Evolutionary conservation across 164 flowering plant species (phyloP), one percentile per base, ranked within the genome.

Genomic region (Tetracentron sinense): DNA sequence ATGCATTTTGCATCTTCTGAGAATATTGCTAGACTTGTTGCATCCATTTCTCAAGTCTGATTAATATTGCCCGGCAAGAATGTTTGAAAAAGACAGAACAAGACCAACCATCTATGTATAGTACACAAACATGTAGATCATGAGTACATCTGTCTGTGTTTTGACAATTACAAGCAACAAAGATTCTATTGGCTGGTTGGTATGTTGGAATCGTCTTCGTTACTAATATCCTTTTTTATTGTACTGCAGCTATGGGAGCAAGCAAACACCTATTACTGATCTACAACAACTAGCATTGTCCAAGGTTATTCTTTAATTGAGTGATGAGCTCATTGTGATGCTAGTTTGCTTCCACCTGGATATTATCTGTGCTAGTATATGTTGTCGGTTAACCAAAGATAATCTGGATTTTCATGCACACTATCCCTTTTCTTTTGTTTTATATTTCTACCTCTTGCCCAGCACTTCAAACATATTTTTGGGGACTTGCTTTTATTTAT

Each of bases 241-340:
- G 19, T 60, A 61, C 3, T 81, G 79, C 96, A 95, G 99, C 80
- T 95, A 90, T 78, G 99, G 99, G 63, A 84, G 84, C 61, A 80
- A 79, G 70, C 79, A 87, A 58, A 68, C 67, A 27, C 99, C 99
- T 23, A 75, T 95, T 50, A 61, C 79, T 26, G 91, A 87, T 69
- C 56, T 88, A 6, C 75, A 68, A 29, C 69, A 85, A 56, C 53
- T 95, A 17, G 75, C 75, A 53, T 70, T 65, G 54, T 61, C 68
- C 38, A 50, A 70, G 96, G 99, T 95, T 28, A 62, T 66, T 48
- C 54, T 62, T 62, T 3, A 38, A 38, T 16, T 16, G 14, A 38
- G 1, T 61, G 42, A 61, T 1, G 26, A 56, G 22, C 54, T 26
- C 5, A 33, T 27, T 22, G n/a, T 14, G 15, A 38, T 48, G 27